Conservation (phyloP, 768 basidiomycete species). For the Russula virescens region DNA sequence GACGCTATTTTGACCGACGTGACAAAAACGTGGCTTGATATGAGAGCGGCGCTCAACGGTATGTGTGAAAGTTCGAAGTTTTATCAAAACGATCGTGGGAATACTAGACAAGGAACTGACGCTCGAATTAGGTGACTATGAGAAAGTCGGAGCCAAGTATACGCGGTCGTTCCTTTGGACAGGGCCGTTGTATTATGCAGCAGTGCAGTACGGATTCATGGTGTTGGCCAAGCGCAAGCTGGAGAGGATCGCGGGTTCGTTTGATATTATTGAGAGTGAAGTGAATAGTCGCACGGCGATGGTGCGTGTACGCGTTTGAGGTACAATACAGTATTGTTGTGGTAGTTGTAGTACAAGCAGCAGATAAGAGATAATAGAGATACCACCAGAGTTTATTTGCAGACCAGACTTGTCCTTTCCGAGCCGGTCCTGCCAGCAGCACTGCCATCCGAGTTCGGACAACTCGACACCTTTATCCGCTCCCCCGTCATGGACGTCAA, state of each 20-base stretch:
- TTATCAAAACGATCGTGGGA: background rate
- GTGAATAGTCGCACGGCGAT: background rate
- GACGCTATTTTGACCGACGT: slow-evolving; percentile 44
- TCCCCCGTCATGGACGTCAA: slow-evolving; percentile 9
- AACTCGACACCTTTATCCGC: background rate
- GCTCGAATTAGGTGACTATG: slow-evolving; percentile 20
- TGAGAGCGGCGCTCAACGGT: slow-evolving; percentile 32
- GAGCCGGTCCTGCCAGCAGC: too few species aligned
- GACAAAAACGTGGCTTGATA: slow-evolving; percentile 36
- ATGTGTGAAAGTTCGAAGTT: background rate
- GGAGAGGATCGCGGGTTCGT: slow-evolving; percentile 23
- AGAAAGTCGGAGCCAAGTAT: slow-evolving; percentile 22
- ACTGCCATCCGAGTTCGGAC: background rate
- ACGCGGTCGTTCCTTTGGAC: slow-evolving; percentile 26
- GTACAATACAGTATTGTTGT: background rate
- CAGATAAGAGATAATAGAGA: too few species aligned
- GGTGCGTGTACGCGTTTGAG: slow-evolving; percentile 13
- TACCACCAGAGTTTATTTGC: too few species aligned
- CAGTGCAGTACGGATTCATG: slow-evolving; percentile 7
- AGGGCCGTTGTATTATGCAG: slow-evolving; percentile 18
- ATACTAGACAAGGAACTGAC: background rate
- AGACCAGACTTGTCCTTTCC: too few species aligned
- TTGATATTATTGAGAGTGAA: slow-evolving; percentile 12
- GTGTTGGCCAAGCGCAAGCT: background rate
- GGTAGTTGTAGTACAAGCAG: too few species aligned